Evolutionary conservation across 257 asterid genomes (phyloP), one percentile per base, ranked within the genome.

Genomic region (Nicotiana noctiflora): DNA sequence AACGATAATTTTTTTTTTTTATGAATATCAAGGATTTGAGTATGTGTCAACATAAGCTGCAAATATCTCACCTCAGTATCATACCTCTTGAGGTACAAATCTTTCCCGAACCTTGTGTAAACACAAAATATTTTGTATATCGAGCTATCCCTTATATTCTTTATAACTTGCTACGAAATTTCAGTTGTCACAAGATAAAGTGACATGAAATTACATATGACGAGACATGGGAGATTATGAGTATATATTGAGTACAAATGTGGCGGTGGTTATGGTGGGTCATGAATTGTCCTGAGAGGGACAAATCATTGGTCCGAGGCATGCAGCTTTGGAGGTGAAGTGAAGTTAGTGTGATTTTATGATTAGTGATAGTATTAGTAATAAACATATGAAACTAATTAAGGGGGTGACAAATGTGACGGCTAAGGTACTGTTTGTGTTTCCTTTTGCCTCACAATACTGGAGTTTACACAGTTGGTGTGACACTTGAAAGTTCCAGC

Each of bases 241-340:
- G 68, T 25, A 62, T 62, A 8, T 1, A 62, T 15, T 25, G 13
- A 11, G n/a, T 62, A 25, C 68, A 25, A 25, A n/a, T 13, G 40
- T 11, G 40, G 17, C 11, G 13, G 49, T 64, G 74, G 21, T 15
- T 64, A 49, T 74, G 79, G 61, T 74, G 44, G 61, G 44, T 74
- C 79, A 23, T 25, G 0, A 23, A 46, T 74, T 74, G 60, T 74
- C 61, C 79, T 3, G 25, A 13, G 61, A 14, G 44, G 40, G 78
- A 49, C 78, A 72, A 72, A 32, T n/a, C 76, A 68, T 40, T 68
- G 44, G 21, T 63, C 21, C 3, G 2, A 31, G 14, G 34, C n/a
- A n/a, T n/a, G n/a, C n/a, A 5, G 76, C 77, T 70, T 70, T 70
- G 34, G 19, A 70, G 57, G 61, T 74, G 61, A 46, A 21, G 77